Percentiles rank a stretch among this genome's conserved stretches.
Evolutionary conservation across 1,284 basidiomycete species (phyloP).

Genomic region (Mycena citricolor): DNA sequence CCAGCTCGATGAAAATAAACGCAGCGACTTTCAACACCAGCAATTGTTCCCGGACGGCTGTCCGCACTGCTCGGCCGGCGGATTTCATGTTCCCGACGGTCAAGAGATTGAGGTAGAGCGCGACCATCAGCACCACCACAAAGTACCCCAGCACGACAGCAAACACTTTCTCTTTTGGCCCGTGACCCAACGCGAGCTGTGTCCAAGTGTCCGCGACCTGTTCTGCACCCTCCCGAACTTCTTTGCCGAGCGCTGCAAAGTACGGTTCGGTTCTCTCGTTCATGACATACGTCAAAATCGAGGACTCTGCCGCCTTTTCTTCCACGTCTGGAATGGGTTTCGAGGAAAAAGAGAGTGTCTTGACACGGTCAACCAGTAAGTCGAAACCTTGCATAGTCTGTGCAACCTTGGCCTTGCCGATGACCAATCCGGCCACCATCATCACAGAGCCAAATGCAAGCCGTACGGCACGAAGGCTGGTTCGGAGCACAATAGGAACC

Average conservation of each 20-base stretch:
- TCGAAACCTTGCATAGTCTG: too few relatives aligned
- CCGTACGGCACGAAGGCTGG: too few relatives aligned
- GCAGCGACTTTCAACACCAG: slow-evolving; percentile 84
- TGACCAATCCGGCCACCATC: too few relatives aligned
- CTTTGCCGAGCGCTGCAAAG: slow-evolving; percentile 57
- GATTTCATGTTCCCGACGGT: slow-evolving; percentile 69
- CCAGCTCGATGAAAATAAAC: slow-evolving; percentile 87
- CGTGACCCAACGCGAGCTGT: slow-evolving; percentile 58
- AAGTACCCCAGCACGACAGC: slow-evolving; percentile 75
- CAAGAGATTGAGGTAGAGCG: slow-evolving; percentile 70
- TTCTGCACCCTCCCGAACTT: slow-evolving; percentile 43
- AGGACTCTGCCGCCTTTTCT: too few relatives aligned
- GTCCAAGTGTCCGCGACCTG: slow-evolving; percentile 52
- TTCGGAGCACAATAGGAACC: slow-evolving; percentile 42
- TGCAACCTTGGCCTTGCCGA: too few relatives aligned
- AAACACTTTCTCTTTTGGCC: slow-evolving; percentile 60
- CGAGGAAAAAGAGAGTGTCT: too few relatives aligned
- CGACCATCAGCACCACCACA: slow-evolving; percentile 59
- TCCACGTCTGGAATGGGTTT: too few relatives aligned
- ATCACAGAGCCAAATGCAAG: too few relatives aligned
- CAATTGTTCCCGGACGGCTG: slow-evolving; percentile 76
- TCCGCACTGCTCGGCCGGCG: slow-evolving; percentile 72
- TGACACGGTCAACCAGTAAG: too few relatives aligned
- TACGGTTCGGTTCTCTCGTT: slow-evolving; percentile 59
- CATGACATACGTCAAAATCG: too few relatives aligned